Evolutionary conservation across 1,284 basidiomycete species (phyloP).

Genomic region (Puccinia sorghi): DNA sequence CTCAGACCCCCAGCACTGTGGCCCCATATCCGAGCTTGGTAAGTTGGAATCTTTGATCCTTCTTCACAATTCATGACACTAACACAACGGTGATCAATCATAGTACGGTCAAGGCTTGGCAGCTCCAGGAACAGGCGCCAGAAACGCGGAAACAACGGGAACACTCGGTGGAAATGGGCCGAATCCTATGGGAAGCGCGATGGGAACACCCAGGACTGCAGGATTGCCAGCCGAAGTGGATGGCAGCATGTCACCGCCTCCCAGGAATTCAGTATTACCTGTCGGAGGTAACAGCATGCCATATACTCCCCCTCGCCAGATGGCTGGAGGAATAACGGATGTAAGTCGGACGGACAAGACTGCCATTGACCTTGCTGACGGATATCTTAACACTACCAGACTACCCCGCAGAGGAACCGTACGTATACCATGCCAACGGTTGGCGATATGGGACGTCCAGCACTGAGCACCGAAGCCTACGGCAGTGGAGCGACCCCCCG

Average conservation of each 20-base stretch:
- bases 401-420: not conserved
- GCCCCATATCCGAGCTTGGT: not conserved
- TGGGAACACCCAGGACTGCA: not conserved
- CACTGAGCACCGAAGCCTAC: not conserved
- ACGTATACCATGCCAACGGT: not conserved
- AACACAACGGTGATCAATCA: not conserved
- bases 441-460: not conserved
- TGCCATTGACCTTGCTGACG: not conserved
- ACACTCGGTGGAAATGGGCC: not conserved
- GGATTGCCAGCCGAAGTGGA: not conserved
- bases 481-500: not conserved
- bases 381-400: not conserved
- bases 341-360: not conserved
- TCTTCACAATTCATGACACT: not conserved
- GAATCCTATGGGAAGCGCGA: conserved; percentile 1
- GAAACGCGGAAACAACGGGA: not conserved
- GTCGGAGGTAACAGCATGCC: not conserved
- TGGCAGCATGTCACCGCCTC: not conserved
- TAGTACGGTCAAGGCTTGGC: not conserved
- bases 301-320: not conserved
- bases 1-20: not conserved
- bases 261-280: not conserved
- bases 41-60: not conserved
- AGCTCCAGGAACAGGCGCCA: not conserved
- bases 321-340: not conserved